Evolutionary conservation across 31 red algal genomes (phyloP).

Genomic region (Asparagopsis taxiformis): DNA sequence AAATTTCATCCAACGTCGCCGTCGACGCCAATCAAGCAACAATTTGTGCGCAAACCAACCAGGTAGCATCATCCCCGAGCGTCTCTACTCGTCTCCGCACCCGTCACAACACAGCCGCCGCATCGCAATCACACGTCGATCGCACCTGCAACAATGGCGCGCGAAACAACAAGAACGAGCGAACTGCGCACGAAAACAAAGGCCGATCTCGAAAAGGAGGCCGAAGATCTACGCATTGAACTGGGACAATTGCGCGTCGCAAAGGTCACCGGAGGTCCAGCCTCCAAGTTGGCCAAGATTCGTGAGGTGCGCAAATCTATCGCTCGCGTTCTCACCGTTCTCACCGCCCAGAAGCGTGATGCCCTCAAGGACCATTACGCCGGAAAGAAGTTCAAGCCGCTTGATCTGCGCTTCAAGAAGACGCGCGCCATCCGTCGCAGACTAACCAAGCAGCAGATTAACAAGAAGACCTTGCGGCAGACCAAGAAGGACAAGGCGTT

Average conservation of each 20-base stretch:
- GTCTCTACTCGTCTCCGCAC: too few species aligned
- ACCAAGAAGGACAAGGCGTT: conserved; percentile 87
- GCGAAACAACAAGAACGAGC: conserved; percentile 61
- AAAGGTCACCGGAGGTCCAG: conserved; percentile 91
- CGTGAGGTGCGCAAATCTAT: conserved; percentile 94
- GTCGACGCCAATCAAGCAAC: too few species aligned
- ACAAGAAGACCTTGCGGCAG: conserved; percentile 69
- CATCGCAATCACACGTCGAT: too few species aligned
- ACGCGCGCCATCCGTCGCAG: conserved; percentile 95
- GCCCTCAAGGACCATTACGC: conserved; percentile 71
- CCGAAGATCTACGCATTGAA: conserved; percentile 86
- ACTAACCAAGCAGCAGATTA: conserved; percentile 87
- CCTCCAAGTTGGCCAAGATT: conserved; percentile 91
- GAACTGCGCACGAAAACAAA: conserved; percentile 83
- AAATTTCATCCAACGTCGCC: too few species aligned
- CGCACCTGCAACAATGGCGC: conserved; percentile 44
- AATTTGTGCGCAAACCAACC: too few species aligned
- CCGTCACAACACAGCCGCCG: too few species aligned
- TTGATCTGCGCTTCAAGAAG: conserved; percentile 97
- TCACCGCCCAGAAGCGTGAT: conserved; percentile 82
- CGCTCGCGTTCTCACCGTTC: conserved; percentile 90
- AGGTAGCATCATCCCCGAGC: too few species aligned
- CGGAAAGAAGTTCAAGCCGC: conserved; percentile 95
- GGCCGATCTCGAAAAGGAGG: conserved; percentile 81
- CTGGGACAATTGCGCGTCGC: conserved; percentile 88